Conservation (phyloP, 495 filamentous ascomycete genomes). For the Neurospora pannonica region DNA sequence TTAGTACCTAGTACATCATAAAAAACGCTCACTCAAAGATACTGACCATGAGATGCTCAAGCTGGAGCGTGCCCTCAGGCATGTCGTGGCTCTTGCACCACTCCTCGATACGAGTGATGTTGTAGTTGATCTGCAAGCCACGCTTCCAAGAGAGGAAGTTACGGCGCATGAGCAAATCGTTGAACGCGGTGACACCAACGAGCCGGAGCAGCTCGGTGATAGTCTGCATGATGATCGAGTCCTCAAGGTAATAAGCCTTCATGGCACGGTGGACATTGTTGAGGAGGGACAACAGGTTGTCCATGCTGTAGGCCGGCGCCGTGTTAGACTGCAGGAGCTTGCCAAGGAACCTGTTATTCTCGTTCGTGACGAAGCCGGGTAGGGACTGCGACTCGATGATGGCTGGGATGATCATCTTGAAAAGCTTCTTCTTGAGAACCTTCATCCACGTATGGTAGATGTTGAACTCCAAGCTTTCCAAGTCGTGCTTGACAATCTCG, state of each 20-base stretch:
- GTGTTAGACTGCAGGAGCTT: conserved; percentile 86
- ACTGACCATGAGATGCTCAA: conserved; percentile 94
- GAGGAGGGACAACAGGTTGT: conserved; percentile 89
- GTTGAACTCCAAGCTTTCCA: conserved; percentile 98
- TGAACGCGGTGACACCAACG: conserved; percentile 97
- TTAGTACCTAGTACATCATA: conserved; percentile 14
- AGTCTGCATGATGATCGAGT: conserved; percentile 88
- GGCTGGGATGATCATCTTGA: conserved; percentile 98
- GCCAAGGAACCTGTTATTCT: conserved; percentile 94
- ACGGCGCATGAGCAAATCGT: conserved; percentile 92
- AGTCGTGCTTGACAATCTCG: conserved; percentile 97
- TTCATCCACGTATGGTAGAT: conserved; percentile 99
- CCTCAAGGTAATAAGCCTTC: conserved; percentile 96
- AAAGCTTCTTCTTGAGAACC: conserved; percentile 95
- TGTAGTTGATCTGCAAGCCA: conserved; percentile 99
- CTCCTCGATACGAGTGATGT: conserved; percentile 98
- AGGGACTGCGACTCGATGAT: conserved; percentile 99
- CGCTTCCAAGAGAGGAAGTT: conserved; percentile 99
- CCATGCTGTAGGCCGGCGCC: conserved; percentile 93
- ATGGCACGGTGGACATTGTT: conserved; percentile 98
- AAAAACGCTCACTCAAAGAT: not conserved
- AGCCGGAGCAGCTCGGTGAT: conserved; percentile 88
- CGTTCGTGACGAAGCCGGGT: conserved; percentile 96
- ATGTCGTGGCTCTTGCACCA: conserved; percentile 99
- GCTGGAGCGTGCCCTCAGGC: conserved; percentile 93